These are phyloP conservation scores for Setaria italica DNA, from an alignment of 202 grass and related monocot genomes.

Conservation along the genomic window DNA sequence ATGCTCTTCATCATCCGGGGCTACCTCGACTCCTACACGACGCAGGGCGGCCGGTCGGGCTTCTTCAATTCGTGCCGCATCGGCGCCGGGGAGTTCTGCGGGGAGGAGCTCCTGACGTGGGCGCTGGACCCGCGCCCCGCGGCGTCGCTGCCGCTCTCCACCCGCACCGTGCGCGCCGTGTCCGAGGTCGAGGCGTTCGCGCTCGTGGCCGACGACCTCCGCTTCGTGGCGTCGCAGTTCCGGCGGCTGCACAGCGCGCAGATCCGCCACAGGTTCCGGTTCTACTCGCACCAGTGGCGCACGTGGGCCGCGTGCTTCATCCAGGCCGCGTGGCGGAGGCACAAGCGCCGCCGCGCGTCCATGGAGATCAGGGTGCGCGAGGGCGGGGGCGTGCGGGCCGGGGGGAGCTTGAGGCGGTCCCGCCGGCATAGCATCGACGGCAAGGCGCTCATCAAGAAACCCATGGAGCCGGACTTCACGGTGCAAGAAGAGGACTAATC, in stretches of 20 bases:
- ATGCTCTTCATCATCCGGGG: conserved; percentile 99
- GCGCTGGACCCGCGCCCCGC: conserved; percentile 74
- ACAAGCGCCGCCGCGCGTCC: conserved; percentile 69
- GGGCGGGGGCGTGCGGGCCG: not conserved
- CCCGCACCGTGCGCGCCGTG: conserved; percentile 84
- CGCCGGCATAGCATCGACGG: conserved; percentile 45
- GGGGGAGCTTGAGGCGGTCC: conserved; percentile 27
- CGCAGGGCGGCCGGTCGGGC: conserved; percentile 77
- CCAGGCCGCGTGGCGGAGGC: conserved; percentile 80
- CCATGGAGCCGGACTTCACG: conserved; percentile 79
- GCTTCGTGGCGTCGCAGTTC: conserved; percentile 86
- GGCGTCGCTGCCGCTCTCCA: conserved; percentile 72
- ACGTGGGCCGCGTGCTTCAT: conserved; percentile 97
- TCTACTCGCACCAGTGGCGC: conserved; percentile 97
- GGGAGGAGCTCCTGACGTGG: conserved; percentile 96
- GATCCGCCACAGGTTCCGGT: conserved; percentile 82
- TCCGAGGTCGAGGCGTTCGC: conserved; percentile 96
- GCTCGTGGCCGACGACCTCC: conserved; percentile 80
- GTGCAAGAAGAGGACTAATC: conserved; percentile 56
- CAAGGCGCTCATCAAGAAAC: conserved; percentile 64
- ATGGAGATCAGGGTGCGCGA: conserved; percentile 60
- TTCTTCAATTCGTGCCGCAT: conserved; percentile 97
- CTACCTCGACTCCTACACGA: conserved; percentile 83
- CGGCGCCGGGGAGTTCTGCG: conserved; percentile 91
- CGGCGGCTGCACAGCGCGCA: conserved; percentile 81